Percentiles rank a stretch among this genome's conserved stretches.
Evolutionary conservation across 2,329 filamentous ascomycete genomes (phyloP).

Genomic region (Pleochaeta shiraiana): DNA sequence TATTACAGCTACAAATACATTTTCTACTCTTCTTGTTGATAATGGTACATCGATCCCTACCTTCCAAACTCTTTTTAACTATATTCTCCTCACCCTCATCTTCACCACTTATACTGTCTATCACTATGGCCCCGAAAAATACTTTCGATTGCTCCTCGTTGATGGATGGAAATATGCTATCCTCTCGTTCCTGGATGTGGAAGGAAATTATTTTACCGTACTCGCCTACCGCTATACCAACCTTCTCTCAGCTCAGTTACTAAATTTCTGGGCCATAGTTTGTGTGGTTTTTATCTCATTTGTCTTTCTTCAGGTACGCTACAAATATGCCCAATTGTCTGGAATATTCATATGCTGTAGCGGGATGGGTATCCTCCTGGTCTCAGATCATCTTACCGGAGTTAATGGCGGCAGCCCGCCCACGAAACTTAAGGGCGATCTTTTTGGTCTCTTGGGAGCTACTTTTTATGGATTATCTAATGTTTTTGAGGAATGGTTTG

Average conservation of each 20-base stretch:
- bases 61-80: conserved; percentile 93
- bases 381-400: conserved; percentile 66
- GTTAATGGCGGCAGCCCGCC: conserved; percentile 42
- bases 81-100: conserved; percentile 59
- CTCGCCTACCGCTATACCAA: conserved; percentile 51
- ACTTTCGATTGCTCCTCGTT: conserved; percentile 35
- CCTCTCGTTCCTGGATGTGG: conserved; percentile 78
- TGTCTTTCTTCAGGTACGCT: conserved; percentile 63
- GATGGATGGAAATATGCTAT: conserved; percentile 92
- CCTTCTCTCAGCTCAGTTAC: conserved; percentile 44
- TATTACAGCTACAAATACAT: conserved; percentile 84
- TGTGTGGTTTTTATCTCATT: conserved; percentile 77
- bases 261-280: conserved; percentile 98
- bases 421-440: conserved; percentile 72
- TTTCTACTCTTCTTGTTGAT: conserved; percentile 49
- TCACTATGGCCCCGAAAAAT: conserved; percentile 54
- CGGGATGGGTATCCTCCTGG: conserved; percentile 70
- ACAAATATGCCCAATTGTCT: conserved; percentile 63
- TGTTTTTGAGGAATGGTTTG: conserved; percentile 85
- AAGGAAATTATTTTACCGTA: conserved; percentile 97
- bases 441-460: conserved; percentile 77
- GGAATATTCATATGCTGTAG: conserved; percentile 85
- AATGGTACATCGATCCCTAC: conserved; percentile 66
- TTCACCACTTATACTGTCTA: conserved; percentile 66
- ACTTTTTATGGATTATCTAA: conserved; percentile 84